Evolutionary conservation across 2,329 filamentous ascomycete species (phyloP).

Genomic region (Sporothrix brasiliensis): DNA sequence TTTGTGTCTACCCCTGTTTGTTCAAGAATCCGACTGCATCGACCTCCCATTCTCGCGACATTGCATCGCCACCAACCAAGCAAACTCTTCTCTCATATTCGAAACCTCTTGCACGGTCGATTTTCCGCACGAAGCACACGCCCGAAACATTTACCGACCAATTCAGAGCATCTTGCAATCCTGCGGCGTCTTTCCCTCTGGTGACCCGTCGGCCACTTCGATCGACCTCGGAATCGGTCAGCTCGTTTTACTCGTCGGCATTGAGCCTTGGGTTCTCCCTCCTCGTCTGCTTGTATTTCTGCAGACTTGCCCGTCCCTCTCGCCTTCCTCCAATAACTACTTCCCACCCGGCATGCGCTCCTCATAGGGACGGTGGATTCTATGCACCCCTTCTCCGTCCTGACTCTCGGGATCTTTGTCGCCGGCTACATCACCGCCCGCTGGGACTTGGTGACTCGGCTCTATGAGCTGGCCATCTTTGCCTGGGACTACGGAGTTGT

Average conservation of each 20-base stretch:
- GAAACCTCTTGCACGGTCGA: background rate
- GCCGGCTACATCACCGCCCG: slow-evolving; percentile 98
- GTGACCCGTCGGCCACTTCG: background rate
- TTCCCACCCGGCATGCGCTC: slow-evolving; percentile 49
- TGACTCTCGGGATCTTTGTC: slow-evolving; percentile 97
- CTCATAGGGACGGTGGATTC: slow-evolving; percentile 52
- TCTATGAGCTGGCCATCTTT: slow-evolving; percentile 96
- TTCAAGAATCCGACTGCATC: background rate
- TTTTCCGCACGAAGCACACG: background rate
- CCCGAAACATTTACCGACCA: background rate
- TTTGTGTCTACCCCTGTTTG: background rate
- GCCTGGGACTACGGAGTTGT: slow-evolving; percentile 99
- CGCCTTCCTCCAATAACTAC: background rate
- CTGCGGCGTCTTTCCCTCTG: too few species aligned
- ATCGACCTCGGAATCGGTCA: background rate
- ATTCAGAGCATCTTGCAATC: background rate
- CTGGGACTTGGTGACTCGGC: slow-evolving; percentile 95
- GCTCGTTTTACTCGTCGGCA: slow-evolving; percentile 5
- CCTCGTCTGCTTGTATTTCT: background rate
- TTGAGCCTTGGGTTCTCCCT: background rate
- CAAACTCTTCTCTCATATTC: background rate
- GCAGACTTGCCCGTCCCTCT: background rate
- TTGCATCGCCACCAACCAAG: background rate
- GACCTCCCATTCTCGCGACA: slow-evolving; percentile 11
- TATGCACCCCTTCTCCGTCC: slow-evolving; percentile 98